Evolutionary conservation across 768 basidiomycete species (phyloP).

Genomic region (Cyclocybe cylindracea): DNA sequence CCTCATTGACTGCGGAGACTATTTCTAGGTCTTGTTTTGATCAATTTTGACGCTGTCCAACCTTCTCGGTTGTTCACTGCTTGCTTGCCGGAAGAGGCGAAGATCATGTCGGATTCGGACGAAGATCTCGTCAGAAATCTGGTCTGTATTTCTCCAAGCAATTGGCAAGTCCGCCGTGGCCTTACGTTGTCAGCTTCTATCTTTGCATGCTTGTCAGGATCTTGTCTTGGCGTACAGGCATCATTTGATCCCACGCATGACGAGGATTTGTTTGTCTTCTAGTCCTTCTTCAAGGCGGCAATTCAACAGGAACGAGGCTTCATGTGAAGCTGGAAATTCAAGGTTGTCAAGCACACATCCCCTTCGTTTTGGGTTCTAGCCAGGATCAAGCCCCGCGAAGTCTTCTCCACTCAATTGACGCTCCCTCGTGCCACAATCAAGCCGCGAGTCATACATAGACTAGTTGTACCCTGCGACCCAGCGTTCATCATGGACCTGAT

Average conservation of each 20-base stretch:
- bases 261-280: constrained; percentile 7
- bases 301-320: constrained; percentile 19
- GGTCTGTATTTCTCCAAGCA: constrained; percentile 10
- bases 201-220: constrained; percentile 4
- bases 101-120: constrained; percentile 22
- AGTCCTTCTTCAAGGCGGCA: constrained; percentile 15
- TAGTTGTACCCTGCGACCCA: no score
- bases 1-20: constrained; percentile 17
- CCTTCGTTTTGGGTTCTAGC: neutral
- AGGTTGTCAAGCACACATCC: constrained; percentile 15
- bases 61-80: constrained; percentile 13
- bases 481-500: no score
- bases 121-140: constrained; percentile 12
- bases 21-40: constrained; percentile 11
- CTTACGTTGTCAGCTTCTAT: constrained; percentile 15
- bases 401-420: neutral
- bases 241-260: constrained; percentile 16
- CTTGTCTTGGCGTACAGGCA: constrained; percentile 4
- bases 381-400: constrained; percentile 4
- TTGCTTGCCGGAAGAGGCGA: constrained; percentile 20
- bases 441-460: no score
- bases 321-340: constrained; percentile 15
- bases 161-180: constrained; percentile 11
- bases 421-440: no score
- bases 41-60: constrained; percentile 2